Percentiles rank a stretch among this genome's conserved stretches.
These are phyloP conservation scores for Pythium chondricola DNA, from an alignment of 352 stramenopile species.

Conservation along the genomic window DNA sequence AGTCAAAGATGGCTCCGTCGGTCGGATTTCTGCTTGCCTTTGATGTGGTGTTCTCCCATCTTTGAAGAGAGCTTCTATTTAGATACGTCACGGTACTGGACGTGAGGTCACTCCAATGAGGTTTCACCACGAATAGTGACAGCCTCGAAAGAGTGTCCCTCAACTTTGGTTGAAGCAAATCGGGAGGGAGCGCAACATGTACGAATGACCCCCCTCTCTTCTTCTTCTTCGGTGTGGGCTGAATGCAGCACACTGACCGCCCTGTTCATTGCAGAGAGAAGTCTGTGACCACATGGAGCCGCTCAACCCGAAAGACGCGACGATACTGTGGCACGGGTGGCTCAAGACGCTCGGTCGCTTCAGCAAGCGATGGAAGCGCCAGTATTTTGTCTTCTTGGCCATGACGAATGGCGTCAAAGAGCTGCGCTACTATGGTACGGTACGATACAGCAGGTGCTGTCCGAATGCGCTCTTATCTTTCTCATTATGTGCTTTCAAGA, in stretches of 20 bases:
- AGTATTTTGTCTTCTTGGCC: constrained; percentile 79
- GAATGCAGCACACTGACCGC: not conserved
- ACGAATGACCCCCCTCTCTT: too few species aligned
- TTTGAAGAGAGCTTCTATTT: constrained; percentile 1
- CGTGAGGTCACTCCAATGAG: not conserved
- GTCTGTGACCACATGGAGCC: constrained; percentile 11
- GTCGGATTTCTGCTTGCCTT: not conserved
- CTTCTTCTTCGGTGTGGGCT: too few species aligned
- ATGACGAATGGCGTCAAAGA: constrained; percentile 59
- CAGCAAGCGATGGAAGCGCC: constrained; percentile 71
- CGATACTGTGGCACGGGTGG: constrained; percentile 80
- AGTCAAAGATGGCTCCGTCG: not conserved
- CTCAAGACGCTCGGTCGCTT: constrained; percentile 81
- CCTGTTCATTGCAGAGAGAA: too few species aligned
- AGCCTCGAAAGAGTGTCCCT: not conserved
- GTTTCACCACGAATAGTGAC: not conserved
- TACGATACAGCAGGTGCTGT: too few species aligned
- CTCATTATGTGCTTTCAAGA: not conserved
- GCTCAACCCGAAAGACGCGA: constrained; percentile 41
- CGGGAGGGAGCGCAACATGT: too few species aligned
- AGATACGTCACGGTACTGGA: not conserved
- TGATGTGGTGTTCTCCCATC: constrained; percentile 7
- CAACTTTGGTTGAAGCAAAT: not conserved
- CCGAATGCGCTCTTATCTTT: too few species aligned
- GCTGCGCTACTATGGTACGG: constrained; percentile 66